Conservation (phyloP, 495 filamentous ascomycete genomes). For the Neurospora discreta region DNA sequence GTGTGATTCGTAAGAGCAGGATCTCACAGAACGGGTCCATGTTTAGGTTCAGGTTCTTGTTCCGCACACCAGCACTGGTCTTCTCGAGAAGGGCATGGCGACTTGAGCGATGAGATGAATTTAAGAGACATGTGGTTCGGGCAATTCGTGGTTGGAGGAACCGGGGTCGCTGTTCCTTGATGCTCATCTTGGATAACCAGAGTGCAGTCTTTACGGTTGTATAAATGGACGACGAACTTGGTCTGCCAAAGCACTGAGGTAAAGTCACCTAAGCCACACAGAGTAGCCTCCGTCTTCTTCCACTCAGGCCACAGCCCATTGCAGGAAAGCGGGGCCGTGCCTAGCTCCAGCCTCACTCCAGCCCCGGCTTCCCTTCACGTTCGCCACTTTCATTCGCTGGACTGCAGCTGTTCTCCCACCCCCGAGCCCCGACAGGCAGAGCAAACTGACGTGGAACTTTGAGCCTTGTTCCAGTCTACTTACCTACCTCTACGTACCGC, state of each 20-base stretch:
- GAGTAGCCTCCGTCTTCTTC: background rate
- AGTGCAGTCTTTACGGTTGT: too few species aligned
- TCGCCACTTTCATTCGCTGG: background rate
- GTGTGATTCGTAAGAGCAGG: background rate
- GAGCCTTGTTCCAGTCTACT: constrained; percentile 1
- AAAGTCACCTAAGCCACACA: background rate
- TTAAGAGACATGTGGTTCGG: background rate
- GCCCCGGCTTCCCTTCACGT: background rate
- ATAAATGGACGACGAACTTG: too few species aligned
- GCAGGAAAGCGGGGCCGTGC: background rate
- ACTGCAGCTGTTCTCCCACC: background rate
- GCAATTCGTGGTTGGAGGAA: background rate
- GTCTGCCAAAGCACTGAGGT: too few species aligned
- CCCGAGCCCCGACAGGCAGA: constrained; percentile 12
- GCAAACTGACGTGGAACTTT: constrained; percentile 13
- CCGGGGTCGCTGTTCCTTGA: background rate
- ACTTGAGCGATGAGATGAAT: background rate
- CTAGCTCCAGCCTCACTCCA: constrained; percentile 3
- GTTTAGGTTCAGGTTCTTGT: background rate
- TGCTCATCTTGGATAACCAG: background rate
- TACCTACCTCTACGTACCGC: background rate
- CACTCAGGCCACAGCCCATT: background rate
- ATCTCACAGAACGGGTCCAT: background rate
- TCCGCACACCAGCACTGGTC: background rate
- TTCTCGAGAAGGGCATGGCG: background rate